These are phyloP conservation scores for Trichosporon coremiiforme DNA, from an alignment of 1,284 basidiomycete species.

Conservation along the genomic window DNA sequence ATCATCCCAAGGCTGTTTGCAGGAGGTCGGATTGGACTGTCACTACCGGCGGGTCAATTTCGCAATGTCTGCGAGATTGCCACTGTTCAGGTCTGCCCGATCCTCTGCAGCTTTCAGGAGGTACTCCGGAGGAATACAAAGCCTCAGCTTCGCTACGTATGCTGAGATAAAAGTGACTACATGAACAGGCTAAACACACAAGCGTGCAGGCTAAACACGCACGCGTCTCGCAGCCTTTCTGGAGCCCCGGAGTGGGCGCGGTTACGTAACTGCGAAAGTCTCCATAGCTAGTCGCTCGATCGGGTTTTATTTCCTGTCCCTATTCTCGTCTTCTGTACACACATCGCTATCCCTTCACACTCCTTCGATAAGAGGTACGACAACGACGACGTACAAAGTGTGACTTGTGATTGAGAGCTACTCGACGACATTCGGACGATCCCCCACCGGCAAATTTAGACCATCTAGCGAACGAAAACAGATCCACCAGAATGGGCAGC, in stretches of 20 bases:
- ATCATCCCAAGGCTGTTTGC: neutral
- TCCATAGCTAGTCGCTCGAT: neutral
- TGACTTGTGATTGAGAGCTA: neutral
- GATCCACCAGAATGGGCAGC: slow-evolving; percentile 6
- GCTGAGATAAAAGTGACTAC: too few species aligned
- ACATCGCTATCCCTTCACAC: neutral
- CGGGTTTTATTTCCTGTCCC: slow-evolving; percentile 12
- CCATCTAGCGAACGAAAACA: neutral
- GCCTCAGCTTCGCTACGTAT: too few species aligned
- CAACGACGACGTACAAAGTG: neutral
- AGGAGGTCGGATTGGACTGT: neutral
- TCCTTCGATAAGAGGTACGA: neutral
- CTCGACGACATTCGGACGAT: neutral
- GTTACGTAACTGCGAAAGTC: slow-evolving; percentile 1
- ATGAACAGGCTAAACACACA: neutral
- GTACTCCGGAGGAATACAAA: too few species aligned
- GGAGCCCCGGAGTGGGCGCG: neutral
- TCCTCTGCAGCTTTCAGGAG: neutral
- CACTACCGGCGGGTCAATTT: too few species aligned
- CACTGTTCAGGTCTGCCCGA: too few species aligned
- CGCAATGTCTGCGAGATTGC: too few species aligned
- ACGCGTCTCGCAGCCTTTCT: neutral
- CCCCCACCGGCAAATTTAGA: neutral
- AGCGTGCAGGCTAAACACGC: neutral
- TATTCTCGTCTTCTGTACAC: neutral